Percentiles rank a stretch among this genome's conserved stretches.
Conservation (phyloP, 257 asterid genomes). For the Phtheirospermum japonicum region DNA sequence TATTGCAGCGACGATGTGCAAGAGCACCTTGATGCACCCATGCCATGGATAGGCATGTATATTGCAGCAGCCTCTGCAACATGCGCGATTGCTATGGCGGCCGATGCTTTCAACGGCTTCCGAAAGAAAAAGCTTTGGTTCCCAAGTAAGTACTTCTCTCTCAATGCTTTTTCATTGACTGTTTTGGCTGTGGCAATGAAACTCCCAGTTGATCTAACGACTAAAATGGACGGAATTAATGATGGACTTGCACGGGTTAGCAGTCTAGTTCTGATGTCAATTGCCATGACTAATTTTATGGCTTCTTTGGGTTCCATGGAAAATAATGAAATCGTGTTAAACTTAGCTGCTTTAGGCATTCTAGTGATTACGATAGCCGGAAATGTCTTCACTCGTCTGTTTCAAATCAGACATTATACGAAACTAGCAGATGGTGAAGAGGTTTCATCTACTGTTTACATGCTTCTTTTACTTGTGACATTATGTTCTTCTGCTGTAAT, state of each 20-base stretch:
- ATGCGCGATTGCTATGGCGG: too few relatives aligned
- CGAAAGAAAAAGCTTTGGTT: too few relatives aligned
- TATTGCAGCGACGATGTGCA: too few relatives aligned
- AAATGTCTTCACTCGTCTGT: constrained; percentile 23
- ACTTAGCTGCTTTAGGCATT: constrained; percentile 14
- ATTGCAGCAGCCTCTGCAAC: too few relatives aligned
- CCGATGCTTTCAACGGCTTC: too few relatives aligned
- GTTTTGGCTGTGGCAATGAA: constrained; percentile 32
- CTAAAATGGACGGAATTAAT: constrained; percentile 4
- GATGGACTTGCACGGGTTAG: constrained; percentile 14
- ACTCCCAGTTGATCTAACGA: constrained; percentile 28
- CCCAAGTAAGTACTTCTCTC: constrained; percentile 30
- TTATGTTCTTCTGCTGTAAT: constrained; percentile 6
- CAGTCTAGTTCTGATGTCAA: constrained; percentile 19
- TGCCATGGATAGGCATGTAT: too few relatives aligned
- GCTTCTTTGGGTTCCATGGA: constrained; percentile 27
- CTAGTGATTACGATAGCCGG: constrained; percentile 19
- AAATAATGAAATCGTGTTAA: constrained; percentile 16
- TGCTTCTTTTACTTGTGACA: background rate
- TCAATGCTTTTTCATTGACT: constrained; percentile 33
- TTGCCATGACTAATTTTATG: constrained; percentile 21
- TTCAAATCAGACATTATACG: too few relatives aligned
- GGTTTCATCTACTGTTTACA: background rate
- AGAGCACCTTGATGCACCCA: too few relatives aligned
- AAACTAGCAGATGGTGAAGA: background rate